phyloP scores from a whole-genome alignment of 805 yeast species.

The Ogataea thermomethanolica region DNA sequence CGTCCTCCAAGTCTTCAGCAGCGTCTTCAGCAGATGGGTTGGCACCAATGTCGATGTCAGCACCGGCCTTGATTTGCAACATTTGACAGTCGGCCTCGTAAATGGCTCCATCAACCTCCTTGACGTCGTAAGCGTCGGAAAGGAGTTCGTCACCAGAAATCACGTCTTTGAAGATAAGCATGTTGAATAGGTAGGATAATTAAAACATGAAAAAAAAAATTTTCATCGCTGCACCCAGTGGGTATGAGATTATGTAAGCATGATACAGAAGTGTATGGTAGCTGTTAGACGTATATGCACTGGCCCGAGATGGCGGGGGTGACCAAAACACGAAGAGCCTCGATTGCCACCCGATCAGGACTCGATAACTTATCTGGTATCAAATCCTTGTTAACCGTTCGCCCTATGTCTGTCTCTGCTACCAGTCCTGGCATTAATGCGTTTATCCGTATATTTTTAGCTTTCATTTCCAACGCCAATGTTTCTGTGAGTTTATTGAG shows the following conservation, averaged over 20 bases:
- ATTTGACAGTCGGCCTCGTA: conserved; percentile 95
- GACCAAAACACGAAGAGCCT: conserved; percentile 6
- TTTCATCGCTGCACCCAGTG: conserved; percentile 6
- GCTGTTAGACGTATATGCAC: conserved; percentile 10
- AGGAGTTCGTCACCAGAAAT: conserved; percentile 92
- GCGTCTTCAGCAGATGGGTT: conserved; percentile 99
- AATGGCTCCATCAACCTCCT: conserved; percentile 83
- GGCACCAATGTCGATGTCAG: conserved; percentile 97
- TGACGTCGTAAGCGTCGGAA: conserved; percentile 95
- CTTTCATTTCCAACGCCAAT: conserved; percentile 56
- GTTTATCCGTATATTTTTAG: conserved; percentile 55
- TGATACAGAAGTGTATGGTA: neutral
- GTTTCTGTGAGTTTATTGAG: conserved; percentile 57
- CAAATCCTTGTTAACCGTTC: conserved; percentile 25
- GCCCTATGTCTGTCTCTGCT: conserved; percentile 64
- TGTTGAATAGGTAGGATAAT: conserved; percentile 18
- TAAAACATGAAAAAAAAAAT: conserved; percentile 9
- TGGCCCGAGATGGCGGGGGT: conserved; percentile 12
- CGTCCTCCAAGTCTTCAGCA: conserved; percentile 78
- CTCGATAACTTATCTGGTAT: neutral
- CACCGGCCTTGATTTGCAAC: conserved; percentile 81
- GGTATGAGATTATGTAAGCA: conserved; percentile 12
- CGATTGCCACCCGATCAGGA: conserved; percentile 11
- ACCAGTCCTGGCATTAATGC: conserved; percentile 67
- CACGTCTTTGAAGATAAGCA: conserved; percentile 62